These are phyloP conservation scores for Sinapis alba DNA, from an alignment of 441 rosid species.

Conservation along the genomic window DNA sequence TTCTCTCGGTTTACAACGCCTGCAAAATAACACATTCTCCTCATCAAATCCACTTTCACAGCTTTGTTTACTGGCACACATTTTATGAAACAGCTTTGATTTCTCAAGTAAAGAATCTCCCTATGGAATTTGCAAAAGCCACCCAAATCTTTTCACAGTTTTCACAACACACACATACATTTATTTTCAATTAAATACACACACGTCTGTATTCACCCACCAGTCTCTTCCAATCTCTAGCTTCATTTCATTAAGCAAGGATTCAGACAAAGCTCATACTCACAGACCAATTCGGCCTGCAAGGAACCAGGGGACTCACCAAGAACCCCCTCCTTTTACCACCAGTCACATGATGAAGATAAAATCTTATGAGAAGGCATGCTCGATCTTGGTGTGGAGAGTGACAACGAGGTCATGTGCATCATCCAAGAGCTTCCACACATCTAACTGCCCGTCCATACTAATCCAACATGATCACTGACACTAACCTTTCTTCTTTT, in stretches of 20 bases:
- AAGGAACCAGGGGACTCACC: background rate
- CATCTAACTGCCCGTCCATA: constrained; percentile 89
- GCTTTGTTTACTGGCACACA: constrained; percentile 11
- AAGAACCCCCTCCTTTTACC: background rate
- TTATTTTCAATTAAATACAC: constrained; percentile 22
- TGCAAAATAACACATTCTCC: background rate
- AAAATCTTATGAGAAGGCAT: constrained; percentile 42
- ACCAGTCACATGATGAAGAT: background rate
- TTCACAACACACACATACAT: constrained; percentile 33
- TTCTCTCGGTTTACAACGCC: constrained; percentile 2
- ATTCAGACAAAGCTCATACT: constrained; percentile 15
- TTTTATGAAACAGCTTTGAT: background rate
- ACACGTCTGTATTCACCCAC: constrained; percentile 20
- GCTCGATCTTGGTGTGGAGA: constrained; percentile 77
- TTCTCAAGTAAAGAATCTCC: constrained; percentile 32
- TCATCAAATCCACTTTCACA: constrained; percentile 3
- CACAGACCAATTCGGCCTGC: constrained; percentile 14
- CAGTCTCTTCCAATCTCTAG: constrained; percentile 27
- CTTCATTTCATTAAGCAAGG: constrained; percentile 11
- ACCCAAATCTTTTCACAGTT: constrained; percentile 20
- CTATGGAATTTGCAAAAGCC: constrained; percentile 13
- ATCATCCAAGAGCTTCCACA: constrained; percentile 93
- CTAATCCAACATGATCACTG: too few species aligned
- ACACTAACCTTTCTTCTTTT: too few species aligned
- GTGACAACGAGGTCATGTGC: constrained; percentile 87